Conservation (phyloP, 306 rosid genomes). For the Castanea mollissima region DNA sequence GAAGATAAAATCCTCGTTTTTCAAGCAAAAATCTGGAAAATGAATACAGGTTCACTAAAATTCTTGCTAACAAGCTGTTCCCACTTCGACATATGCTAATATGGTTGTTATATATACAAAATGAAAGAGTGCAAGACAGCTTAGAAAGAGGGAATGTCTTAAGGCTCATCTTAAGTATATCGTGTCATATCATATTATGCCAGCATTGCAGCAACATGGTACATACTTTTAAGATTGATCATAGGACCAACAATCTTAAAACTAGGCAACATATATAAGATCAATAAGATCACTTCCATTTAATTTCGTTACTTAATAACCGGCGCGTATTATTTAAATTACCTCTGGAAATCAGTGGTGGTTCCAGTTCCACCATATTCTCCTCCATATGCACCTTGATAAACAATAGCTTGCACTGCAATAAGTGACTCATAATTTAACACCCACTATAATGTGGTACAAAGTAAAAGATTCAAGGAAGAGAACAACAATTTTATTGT, state of each 20-base stretch:
- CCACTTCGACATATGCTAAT: not conserved
- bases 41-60: not conserved
- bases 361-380: conserved; percentile 33
- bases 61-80: not conserved
- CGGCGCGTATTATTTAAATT: conserved; percentile 3
- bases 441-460: not conserved
- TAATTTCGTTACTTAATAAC: not conserved
- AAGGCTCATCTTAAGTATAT: not conserved
- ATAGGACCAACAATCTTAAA: not conserved
- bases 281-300: not conserved
- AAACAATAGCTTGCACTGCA: conserved; percentile 66
- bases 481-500: not conserved
- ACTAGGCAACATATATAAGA: not conserved
- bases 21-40: not conserved
- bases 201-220: not conserved
- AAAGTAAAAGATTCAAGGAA: not conserved
- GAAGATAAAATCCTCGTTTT: not conserved
- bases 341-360: conserved; percentile 53
- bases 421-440: conserved; percentile 10
- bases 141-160: not conserved
- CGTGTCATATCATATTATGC: not conserved
- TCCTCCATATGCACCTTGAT: conserved; percentile 70
- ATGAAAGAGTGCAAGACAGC: not conserved
- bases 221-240: not conserved
- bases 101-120: not conserved